Percentiles rank a stretch among this genome's conserved stretches.
phyloP scores from a whole-genome alignment of 2,329 filamentous ascomycete species.

The Simplicillium sp. region DNA sequence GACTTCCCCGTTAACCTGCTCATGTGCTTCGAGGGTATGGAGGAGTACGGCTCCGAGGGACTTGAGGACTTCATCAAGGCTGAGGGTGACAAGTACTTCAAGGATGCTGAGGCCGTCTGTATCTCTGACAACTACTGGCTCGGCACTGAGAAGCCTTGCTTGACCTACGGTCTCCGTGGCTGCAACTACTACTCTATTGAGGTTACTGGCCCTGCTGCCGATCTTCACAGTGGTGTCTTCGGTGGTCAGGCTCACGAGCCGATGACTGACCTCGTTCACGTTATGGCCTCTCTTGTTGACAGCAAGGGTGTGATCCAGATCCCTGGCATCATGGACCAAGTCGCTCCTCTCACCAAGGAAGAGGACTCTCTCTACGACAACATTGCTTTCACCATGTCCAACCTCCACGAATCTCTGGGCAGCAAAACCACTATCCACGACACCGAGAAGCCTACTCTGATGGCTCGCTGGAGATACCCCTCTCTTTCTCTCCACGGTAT shows the following conservation, averaged over 20 bases:
- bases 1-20: conserved; percentile 96
- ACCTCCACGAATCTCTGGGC: conserved; percentile 83
- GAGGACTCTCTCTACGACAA: conserved; percentile 80
- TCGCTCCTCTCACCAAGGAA: conserved; percentile 77
- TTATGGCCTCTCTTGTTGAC: conserved; percentile 80
- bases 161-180: conserved; percentile 93
- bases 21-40: conserved; percentile 99
- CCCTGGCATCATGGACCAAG: conserved; percentile 87
- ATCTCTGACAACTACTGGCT: conserved; percentile 99
- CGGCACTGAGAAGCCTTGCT: conserved; percentile 93
- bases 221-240: conserved; percentile 95
- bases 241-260: conserved; percentile 94
- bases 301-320: conserved; percentile 88
- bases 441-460: conserved; percentile 85
- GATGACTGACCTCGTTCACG: conserved; percentile 86
- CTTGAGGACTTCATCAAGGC: conserved; percentile 88
- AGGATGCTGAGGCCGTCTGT: conserved; percentile 90
- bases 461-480: conserved; percentile 93
- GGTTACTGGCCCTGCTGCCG: conserved; percentile 81
- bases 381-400: conserved; percentile 95
- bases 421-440: conserved; percentile 79
- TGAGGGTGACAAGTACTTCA: conserved; percentile 91
- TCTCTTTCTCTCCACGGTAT: conserved; percentile 91
- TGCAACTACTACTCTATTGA: conserved; percentile 97
- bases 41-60: conserved; percentile 95